These are phyloP conservation scores for Sporothrix brunneoviolacea DNA, from an alignment of 2,329 filamentous ascomycete genomes.

Conservation along the genomic window DNA sequence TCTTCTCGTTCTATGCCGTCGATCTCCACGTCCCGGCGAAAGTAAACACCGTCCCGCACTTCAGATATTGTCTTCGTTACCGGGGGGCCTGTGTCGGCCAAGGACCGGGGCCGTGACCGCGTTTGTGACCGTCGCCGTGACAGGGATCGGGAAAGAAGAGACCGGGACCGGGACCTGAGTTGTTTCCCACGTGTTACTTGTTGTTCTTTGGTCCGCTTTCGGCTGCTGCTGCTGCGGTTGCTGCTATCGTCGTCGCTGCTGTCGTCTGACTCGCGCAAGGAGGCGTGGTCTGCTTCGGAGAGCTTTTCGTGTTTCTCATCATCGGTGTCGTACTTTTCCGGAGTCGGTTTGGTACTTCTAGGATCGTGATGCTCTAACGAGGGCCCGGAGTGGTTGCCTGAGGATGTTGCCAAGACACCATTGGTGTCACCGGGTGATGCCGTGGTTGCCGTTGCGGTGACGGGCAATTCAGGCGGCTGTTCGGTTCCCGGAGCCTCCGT, in stretches of 20 bases:
- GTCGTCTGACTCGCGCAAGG: background rate
- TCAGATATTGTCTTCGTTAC: slow-evolving; percentile 32
- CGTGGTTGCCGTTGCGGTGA: no score
- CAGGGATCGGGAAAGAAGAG: slow-evolving; percentile 7
- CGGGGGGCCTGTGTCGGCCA: slow-evolving; percentile 5
- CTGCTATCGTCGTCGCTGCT: background rate
- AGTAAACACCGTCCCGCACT: slow-evolving; percentile 34
- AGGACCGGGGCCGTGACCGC: background rate
- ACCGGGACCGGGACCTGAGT: background rate
- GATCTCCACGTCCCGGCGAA: slow-evolving; percentile 30
- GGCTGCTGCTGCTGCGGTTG: slow-evolving; percentile 3
- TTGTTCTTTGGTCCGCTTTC: background rate
- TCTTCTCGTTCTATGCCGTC: slow-evolving; percentile 19
- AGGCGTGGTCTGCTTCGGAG: background rate
- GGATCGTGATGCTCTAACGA: background rate
- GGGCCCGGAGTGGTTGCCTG: no score
- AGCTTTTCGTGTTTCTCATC: background rate
- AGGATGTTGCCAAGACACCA: no score
- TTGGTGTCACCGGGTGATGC: no score
- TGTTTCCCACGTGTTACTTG: background rate
- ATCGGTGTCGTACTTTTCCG: background rate
- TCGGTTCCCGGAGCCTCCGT: no score
- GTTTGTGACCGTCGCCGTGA: slow-evolving; percentile 4
- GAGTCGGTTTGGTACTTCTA: background rate
- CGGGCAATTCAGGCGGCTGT: no score